These are phyloP conservation scores for Phlyctochytrium arcticum DNA, from an alignment of 192 early-diverging fungal species.

Conservation along the genomic window DNA sequence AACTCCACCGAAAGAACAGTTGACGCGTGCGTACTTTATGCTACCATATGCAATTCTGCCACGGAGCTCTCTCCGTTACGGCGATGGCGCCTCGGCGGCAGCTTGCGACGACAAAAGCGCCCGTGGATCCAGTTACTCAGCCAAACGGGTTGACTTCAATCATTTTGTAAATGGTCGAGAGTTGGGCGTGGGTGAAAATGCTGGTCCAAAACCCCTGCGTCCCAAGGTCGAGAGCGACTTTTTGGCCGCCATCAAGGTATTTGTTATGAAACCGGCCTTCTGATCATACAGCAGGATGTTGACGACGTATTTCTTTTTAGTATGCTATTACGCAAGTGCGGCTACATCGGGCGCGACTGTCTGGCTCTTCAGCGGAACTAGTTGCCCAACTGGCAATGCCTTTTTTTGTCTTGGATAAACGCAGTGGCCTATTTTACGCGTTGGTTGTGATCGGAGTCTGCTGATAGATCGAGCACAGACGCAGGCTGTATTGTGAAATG, in stretches of 20 bases:
- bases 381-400: not conserved
- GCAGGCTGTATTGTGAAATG: not conserved
- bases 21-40: slow-evolving; percentile 4
- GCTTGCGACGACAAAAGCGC: slow-evolving; percentile 1
- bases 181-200: slow-evolving; percentile 3
- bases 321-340: not conserved
- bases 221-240: not conserved
- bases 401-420: not conserved
- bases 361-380: not conserved
- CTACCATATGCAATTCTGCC: not conserved
- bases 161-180: not conserved
- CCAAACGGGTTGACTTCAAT: slow-evolving; percentile 4
- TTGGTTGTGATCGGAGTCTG: not conserved
- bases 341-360: not conserved
- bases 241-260: not conserved
- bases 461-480: not conserved
- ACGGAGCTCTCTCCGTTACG: not conserved
- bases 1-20: slow-evolving; percentile 8
- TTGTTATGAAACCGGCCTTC: no score
- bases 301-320: not conserved
- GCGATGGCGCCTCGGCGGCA: not conserved
- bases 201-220: not conserved
- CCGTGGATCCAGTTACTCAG: not conserved
- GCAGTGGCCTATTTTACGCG: not conserved
- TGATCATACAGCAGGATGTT: not conserved